Percentiles rank a stretch among this genome's conserved stretches.
phyloP scores from a whole-genome alignment of 768 basidiomycete genomes.

The Cyathus striatus region DNA sequence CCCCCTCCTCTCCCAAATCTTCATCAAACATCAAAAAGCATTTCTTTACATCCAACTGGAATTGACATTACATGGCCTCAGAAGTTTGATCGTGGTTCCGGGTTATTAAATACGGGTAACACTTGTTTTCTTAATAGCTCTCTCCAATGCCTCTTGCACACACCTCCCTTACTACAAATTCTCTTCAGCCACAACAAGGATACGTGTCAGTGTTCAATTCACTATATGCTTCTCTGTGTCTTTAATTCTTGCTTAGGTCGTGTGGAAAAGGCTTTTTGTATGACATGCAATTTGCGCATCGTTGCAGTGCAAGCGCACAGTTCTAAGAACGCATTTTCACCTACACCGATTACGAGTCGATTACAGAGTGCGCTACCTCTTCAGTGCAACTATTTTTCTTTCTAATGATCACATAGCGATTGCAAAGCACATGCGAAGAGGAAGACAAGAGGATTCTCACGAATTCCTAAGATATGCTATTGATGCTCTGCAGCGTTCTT shows the following conservation, averaged over 20 bases:
- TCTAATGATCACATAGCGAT: too few species aligned
- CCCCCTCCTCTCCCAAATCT: conserved; percentile 12
- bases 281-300: conserved; percentile 64
- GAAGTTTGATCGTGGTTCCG: conserved; percentile 43
- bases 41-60: conserved; percentile 43
- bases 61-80: conserved; percentile 65
- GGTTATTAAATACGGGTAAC: conserved; percentile 84
- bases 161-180: conserved; percentile 75
- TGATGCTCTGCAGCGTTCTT: conserved; percentile 85
- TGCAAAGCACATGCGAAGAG: conserved; percentile 84
- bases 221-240: conserved; percentile 2
- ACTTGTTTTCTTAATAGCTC: conserved; percentile 97
- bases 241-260: conserved; percentile 25
- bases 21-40: conserved; percentile 21
- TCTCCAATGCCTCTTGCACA: conserved; percentile 90
- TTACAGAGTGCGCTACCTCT: conserved; percentile 64
- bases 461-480: conserved; percentile 95
- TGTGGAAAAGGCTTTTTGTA: conserved; percentile 62
- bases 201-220: conserved; percentile 48
- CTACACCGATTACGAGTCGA: conserved; percentile 58
- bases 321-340: conserved; percentile 48
- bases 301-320: conserved; percentile 53
- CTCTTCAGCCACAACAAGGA: conserved; percentile 47
- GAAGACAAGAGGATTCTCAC: conserved; percentile 97
- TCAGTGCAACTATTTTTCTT: too few species aligned